Evolutionary conservation across 805 yeast species (phyloP).

Genomic region (Myxozyma geophila): DNA sequence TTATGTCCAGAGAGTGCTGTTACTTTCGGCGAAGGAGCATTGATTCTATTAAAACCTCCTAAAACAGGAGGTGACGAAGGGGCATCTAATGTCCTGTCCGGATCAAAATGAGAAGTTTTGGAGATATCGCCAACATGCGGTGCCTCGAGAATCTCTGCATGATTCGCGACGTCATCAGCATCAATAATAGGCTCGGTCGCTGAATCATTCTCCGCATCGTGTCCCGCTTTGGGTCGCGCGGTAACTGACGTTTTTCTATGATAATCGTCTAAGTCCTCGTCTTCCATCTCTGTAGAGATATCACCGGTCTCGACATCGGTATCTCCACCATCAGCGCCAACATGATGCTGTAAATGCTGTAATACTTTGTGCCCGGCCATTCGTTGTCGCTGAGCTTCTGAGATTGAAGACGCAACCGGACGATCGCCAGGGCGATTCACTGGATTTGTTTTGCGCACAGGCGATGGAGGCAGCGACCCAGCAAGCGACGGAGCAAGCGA

Average conservation of each 20-base stretch:
- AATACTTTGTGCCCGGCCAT: neutral
- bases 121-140: neutral
- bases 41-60: slow-evolving; percentile 36
- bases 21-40: slow-evolving; percentile 14
- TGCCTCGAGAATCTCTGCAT: slow-evolving; percentile 2
- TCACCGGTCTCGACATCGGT: slow-evolving; percentile 13
- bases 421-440: neutral
- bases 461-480: slow-evolving; percentile 11
- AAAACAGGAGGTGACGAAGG: slow-evolving; percentile 12
- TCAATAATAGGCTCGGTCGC: slow-evolving; percentile 9
- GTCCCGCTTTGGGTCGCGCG: neutral
- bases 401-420: slow-evolving; percentile 2
- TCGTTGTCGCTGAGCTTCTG: slow-evolving; percentile 11
- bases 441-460: neutral
- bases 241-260: neutral
- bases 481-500: slow-evolving; percentile 4
- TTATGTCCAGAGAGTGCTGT: neutral
- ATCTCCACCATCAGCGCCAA: neutral
- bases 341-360: neutral
- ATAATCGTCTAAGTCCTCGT: neutral
- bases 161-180: slow-evolving; percentile 2
- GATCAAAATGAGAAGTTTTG: neutral
- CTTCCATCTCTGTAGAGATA: slow-evolving; percentile 9
- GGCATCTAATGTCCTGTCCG: slow-evolving; percentile 13
- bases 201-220: neutral